Conservation (phyloP, 2,329 filamentous ascomycete genomes). For the Alternaria dauci region DNA sequence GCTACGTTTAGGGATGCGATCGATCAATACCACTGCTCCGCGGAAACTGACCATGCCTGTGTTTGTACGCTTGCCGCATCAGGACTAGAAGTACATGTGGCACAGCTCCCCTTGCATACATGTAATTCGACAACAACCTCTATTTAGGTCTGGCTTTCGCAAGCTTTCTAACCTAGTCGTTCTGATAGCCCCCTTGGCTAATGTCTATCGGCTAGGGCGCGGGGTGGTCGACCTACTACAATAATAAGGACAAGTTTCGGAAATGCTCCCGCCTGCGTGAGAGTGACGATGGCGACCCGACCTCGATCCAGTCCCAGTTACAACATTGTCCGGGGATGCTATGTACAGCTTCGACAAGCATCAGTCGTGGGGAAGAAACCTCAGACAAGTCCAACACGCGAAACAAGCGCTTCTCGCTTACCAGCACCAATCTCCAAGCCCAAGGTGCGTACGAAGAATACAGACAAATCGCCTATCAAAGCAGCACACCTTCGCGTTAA, state of each 20-base stretch:
- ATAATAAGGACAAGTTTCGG: neutral
- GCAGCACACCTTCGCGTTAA: neutral
- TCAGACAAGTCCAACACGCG: neutral
- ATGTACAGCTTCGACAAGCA: neutral
- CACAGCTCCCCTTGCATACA: neutral
- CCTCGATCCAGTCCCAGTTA: neutral
- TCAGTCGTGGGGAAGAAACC: neutral
- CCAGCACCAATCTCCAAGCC: neutral
- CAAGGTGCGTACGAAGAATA: neutral
- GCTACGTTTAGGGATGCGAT: neutral
- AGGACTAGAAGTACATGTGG: neutral
- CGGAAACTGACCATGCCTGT: neutral
- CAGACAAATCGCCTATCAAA: neutral
- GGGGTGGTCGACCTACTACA: neutral
- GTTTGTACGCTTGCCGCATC: neutral
- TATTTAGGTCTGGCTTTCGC: neutral
- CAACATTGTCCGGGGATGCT: neutral
- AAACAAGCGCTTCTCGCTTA: too few species aligned
- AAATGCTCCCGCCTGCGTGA: neutral
- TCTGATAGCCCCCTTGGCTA: neutral
- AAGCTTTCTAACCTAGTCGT: neutral
- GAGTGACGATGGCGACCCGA: neutral
- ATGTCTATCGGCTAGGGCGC: neutral
- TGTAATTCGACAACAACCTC: neutral
- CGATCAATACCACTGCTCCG: neutral